Percentiles rank a stretch among this genome's conserved stretches.
Conservation (phyloP, 2,329 filamentous ascomycete genomes). For the Trichoderma semiorbis region DNA sequence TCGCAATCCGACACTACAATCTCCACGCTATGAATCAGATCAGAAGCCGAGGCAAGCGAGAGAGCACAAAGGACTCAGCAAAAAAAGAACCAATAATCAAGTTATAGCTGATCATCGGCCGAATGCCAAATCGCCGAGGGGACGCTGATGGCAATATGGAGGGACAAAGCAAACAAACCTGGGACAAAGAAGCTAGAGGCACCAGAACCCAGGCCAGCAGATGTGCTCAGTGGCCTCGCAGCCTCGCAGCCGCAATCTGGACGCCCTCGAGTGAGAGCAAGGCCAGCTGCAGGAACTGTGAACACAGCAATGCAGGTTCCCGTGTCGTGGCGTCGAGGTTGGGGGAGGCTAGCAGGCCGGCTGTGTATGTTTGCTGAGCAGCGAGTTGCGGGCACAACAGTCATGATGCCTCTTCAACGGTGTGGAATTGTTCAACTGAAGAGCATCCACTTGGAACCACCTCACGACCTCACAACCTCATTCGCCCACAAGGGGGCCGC, state of each 20-base stretch:
- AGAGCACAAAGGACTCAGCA: neutral
- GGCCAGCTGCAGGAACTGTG: neutral
- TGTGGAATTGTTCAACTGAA: neutral
- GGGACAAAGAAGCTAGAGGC: neutral
- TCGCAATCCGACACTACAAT: neutral
- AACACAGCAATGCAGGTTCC: conserved; percentile 14
- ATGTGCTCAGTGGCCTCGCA: neutral
- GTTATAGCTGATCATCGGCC: neutral
- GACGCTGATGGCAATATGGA: neutral
- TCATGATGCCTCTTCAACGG: neutral
- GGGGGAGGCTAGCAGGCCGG: neutral
- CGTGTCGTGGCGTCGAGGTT: neutral
- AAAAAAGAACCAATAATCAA: neutral
- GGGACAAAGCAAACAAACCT: neutral
- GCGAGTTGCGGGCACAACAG: neutral
- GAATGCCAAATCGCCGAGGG: neutral
- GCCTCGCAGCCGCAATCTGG: neutral
- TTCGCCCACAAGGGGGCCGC: neutral
- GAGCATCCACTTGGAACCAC: neutral
- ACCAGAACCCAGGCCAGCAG: neutral
- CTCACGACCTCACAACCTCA: neutral
- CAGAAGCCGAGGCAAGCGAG: neutral
- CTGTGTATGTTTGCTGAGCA: neutral
- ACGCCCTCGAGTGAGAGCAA: neutral
- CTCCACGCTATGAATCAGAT: neutral